Evolutionary conservation across 257 asterid species (phyloP).

Genomic region (Fraxinus cuspidata): DNA sequence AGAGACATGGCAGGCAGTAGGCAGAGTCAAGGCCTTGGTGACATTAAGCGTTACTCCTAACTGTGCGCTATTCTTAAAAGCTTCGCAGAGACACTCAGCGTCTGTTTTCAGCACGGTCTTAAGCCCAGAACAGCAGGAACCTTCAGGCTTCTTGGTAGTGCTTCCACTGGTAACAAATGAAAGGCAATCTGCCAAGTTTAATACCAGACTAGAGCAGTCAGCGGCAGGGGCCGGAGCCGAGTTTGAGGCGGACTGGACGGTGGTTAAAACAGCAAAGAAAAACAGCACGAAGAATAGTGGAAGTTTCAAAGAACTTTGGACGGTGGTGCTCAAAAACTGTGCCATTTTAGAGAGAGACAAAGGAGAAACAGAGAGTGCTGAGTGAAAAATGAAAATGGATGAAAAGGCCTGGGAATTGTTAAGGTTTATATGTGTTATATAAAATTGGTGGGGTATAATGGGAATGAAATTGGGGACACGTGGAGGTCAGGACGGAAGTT

Average conservation of each 20-base stretch:
- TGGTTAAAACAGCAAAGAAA: not conserved
- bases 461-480: constrained; percentile 27
- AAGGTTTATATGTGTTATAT: not conserved
- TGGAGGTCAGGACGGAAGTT: constrained; percentile 26
- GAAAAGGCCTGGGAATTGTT: not conserved
- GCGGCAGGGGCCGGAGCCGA: constrained; percentile 81
- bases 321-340: not conserved
- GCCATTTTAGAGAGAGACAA: constrained; percentile 29
- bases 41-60: constrained; percentile 72
- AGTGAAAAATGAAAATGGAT: not conserved
- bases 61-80: constrained; percentile 82
- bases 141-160: constrained; percentile 60
- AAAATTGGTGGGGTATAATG: constrained; percentile 20
- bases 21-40: constrained; percentile 72
- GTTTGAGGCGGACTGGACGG: constrained; percentile 36
- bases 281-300: constrained; percentile 24
- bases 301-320: not conserved
- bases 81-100: constrained; percentile 75
- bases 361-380: not conserved
- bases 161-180: constrained; percentile 68
- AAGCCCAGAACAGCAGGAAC: constrained; percentile 79
- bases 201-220: constrained; percentile 63
- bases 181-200: constrained; percentile 76
- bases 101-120: constrained; percentile 66
- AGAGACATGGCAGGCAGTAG: constrained; percentile 78